Conservation (phyloP, 257 asterid species). For the Anisodus acutangulus region DNA sequence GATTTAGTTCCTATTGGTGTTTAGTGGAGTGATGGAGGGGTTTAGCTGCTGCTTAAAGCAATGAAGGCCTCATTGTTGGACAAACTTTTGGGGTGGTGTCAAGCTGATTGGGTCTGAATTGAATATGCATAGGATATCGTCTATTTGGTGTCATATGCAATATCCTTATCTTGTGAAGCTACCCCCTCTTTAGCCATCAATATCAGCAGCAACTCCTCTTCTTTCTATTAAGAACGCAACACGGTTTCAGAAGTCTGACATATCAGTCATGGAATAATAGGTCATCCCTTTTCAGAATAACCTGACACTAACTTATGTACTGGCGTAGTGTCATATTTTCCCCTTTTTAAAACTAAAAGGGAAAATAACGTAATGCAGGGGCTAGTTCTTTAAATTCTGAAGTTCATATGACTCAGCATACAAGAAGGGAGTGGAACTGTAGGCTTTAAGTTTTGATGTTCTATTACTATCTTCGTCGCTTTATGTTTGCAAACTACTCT, state of each 20-base stretch:
- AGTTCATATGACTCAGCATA: background rate
- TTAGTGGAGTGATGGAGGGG: constrained; percentile 7
- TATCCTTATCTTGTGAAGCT: background rate
- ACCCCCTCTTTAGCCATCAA: background rate
- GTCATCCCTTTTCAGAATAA: background rate
- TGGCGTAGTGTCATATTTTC: background rate
- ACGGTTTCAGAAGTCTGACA: background rate
- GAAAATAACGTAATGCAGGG: background rate
- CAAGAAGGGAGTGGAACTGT: constrained; percentile 2
- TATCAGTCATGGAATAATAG: background rate
- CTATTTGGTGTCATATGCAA: background rate
- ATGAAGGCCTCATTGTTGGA: background rate
- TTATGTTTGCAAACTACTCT: background rate
- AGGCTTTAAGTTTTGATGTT: background rate
- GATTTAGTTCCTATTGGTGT: background rate
- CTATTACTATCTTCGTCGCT: background rate
- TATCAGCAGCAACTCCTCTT: background rate
- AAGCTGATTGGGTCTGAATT: background rate
- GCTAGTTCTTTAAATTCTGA: background rate
- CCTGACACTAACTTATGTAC: background rate
- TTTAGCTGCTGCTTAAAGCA: background rate
- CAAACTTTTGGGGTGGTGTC: background rate
- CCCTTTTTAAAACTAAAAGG: background rate
- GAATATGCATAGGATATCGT: background rate
- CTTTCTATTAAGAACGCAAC: constrained; percentile 1